Evolutionary conservation across 1,284 basidiomycete genomes (phyloP), one percentile per base, ranked within the genome.

Genomic region (Meira miltonrushii): DNA sequence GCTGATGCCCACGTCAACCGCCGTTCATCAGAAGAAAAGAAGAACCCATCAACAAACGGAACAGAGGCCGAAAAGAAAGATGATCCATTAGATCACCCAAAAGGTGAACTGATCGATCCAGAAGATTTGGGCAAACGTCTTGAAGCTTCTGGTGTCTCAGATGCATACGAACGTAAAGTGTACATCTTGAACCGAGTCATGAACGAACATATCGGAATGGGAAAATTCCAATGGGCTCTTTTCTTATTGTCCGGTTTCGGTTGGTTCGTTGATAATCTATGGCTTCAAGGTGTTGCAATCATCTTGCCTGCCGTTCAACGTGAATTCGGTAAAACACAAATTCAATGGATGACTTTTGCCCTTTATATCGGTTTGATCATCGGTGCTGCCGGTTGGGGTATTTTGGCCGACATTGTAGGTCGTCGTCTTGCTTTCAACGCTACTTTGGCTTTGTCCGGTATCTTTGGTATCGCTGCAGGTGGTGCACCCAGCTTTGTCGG

Each of bases 151-250:
- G 69, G 68, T 2, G 64, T 75, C 39, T 71, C 69, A 51, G 63
- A 71, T n/a, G 59, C 71, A 38, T 76, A 76, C 58, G 62, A 61
- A 44, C 62, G 74, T 53, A 77, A 77, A 58, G 69, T 72, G 47
- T 76, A 70, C 58, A 71, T 77, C 46, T 58, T 77, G 57, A 77
- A 77, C 67, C 66, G 68, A 60, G 68, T 76, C 40, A 71, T 77
- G 61, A 75, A 74, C 61, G 74, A 77, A 39, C 60, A 75, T 47
- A 73, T 75, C 33, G 72, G 72, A 21, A 49, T 56, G 44, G 43
- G 44, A 11, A 56, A 59, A 28, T 66, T 60, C 46, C 64, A 66
- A 33, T 66, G 64, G 62, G 25, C 47, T 17, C 55, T 66, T 23
- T 61, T 66, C 41, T 23, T 39, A 28, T 54, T 66, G 19, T 54